Evolutionary conservation across 2,329 filamentous ascomycete species (phyloP), one percentile per base, ranked within the genome.

Genomic region (Claviceps maximensis): DNA sequence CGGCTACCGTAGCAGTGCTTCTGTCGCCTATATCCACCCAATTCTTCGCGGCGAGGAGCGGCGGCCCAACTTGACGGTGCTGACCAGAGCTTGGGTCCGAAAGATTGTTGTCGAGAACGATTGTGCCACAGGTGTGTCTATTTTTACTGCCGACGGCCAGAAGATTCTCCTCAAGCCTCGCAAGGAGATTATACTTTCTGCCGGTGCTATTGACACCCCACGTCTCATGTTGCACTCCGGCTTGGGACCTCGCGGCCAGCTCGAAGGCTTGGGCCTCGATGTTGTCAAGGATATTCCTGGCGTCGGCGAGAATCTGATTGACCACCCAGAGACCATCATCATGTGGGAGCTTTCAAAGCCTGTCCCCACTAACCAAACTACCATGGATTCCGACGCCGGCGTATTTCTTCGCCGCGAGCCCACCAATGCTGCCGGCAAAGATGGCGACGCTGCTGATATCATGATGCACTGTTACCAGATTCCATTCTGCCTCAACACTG

Each of bases 391-490:
- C 25, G 89, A 95, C 65, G 87, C 87, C 3, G 87, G 87, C 58
- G 86, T 93, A 64, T 95, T 95, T 77, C 75, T 95, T 54, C 87
- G 89, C 57, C 86, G 88, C 55, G 83, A 94, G 69, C 66, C 75
- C 15, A 74, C 80, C 60, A 82, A 90, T 63, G 86, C 87, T 2
- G 67, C 71, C 7, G 75, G 76, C 57, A 77, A 74, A 58, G 88
- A 94, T 60, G 85, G 85, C 51, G 79, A 86, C 56, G 83, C 87
- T 53, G 86, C 86, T 58, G 89, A 95, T 64, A 72, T 94, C 63
- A 95, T 95, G 89, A 93, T 93, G 86, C 89, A 95, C 74, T 95
- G 89, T 78, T 95, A 95, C 74, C 89, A 95, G 71, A 94, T 95
- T 60, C 89, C 89, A 52, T 95, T 95, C 71, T 87, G 84, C 57